Evolutionary conservation across 352 stramenopile genomes (phyloP).

Genomic region (Pythium guiyangense): DNA sequence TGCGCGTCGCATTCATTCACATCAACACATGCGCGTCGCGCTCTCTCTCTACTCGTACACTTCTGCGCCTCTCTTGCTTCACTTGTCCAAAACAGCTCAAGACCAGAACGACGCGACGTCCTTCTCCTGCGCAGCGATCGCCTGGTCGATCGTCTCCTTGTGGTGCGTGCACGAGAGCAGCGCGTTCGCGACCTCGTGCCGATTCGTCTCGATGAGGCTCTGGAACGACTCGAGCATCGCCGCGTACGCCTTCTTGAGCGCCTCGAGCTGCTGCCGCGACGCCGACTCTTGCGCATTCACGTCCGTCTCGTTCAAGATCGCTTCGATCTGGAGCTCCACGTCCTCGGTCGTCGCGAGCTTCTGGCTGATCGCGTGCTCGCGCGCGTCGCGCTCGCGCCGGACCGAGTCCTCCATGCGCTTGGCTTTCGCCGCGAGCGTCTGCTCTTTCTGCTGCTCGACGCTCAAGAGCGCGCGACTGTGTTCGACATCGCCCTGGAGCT

Average conservation of each 20-base stretch:
- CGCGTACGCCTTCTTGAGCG: constrained; percentile 49
- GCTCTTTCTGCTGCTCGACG: constrained; percentile 49
- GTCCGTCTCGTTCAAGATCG: constrained; percentile 58
- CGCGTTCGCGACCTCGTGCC: constrained; percentile 52
- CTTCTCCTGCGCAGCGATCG: constrained; percentile 53
- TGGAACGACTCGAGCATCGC: constrained; percentile 51
- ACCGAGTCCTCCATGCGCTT: constrained; percentile 60
- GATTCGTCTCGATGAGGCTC: constrained; percentile 50
- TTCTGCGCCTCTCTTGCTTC: background rate
- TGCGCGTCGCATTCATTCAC: background rate
- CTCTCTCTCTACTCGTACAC: constrained; percentile 7
- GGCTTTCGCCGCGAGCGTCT: constrained; percentile 32
- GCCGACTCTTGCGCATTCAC: constrained; percentile 36
- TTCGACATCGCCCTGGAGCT: constrained; percentile 51
- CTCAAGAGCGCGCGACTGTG: constrained; percentile 45
- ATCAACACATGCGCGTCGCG: no score
- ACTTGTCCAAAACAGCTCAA: constrained; percentile 14
- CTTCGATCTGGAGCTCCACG: constrained; percentile 65
- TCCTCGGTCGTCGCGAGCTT: constrained; percentile 56
- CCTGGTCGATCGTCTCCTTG: constrained; percentile 54
- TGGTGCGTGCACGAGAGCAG: constrained; percentile 62
- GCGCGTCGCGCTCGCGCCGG: constrained; percentile 42
- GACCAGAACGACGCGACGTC: constrained; percentile 48
- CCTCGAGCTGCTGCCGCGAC: constrained; percentile 32
- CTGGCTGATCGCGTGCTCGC: constrained; percentile 33